phyloP scores from a whole-genome alignment of 257 asterid genomes.

The Henckelia pumila region DNA sequence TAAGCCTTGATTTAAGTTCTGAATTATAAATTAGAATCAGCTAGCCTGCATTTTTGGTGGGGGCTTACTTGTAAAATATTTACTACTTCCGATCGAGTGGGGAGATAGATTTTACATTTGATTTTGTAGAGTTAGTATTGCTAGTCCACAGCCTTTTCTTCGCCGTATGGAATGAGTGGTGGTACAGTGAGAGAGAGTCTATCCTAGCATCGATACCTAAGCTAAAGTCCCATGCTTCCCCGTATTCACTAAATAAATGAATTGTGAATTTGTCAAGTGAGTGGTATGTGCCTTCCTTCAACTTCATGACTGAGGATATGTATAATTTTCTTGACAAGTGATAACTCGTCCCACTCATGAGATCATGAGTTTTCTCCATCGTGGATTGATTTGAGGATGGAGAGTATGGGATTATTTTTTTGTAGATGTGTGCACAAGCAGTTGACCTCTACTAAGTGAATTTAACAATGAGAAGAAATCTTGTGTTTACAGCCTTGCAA shows the following conservation, averaged over 20 bases:
- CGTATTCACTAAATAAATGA: background rate
- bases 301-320: background rate
- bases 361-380: background rate
- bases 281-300: background rate
- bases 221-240: background rate
- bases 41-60: background rate
- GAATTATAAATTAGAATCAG: background rate
- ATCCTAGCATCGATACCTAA: background rate
- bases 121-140: no score
- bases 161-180: background rate
- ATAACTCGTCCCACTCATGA: background rate
- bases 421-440: background rate
- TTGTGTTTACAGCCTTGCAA: constrained; percentile 74
- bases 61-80: background rate
- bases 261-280: background rate
- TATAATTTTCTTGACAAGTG: background rate
- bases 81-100: background rate
- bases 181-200: background rate
- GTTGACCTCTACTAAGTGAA: constrained; percentile 1
- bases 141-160: background rate
- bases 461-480: constrained; percentile 13
- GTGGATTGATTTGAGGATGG: no score
- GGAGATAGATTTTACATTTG: background rate
- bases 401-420: no score
- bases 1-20: constrained; percentile 14